Evolutionary conservation across 2,329 filamentous ascomycete species (phyloP).

Genomic region (Penicillium sp.): DNA sequence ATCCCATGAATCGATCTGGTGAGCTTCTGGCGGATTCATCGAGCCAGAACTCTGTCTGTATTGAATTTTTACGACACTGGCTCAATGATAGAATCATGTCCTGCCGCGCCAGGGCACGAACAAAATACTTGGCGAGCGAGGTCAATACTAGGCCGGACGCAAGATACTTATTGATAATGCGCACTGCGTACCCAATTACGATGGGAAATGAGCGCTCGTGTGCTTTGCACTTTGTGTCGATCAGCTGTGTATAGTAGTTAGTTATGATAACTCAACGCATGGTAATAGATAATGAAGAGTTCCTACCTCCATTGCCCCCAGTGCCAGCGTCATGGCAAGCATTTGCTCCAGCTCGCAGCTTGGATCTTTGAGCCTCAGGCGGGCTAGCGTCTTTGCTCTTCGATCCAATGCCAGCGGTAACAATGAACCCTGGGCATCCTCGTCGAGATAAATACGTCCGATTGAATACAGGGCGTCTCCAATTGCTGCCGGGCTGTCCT

Average conservation of each 20-base stretch:
- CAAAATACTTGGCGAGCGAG: slow-evolving; percentile 28
- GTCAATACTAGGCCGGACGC: slow-evolving; percentile 20
- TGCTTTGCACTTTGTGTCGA: slow-evolving; percentile 21
- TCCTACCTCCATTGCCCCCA: slow-evolving; percentile 29
- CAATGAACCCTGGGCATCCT: slow-evolving; percentile 11
- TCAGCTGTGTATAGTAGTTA: slow-evolving; percentile 12
- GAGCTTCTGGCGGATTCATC: slow-evolving; percentile 18
- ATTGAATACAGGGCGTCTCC: slow-evolving; percentile 28
- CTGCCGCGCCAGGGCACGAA: slow-evolving; percentile 29
- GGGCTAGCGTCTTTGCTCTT: slow-evolving; percentile 26
- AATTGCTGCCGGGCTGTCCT: slow-evolving; percentile 25
- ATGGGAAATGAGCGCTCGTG: slow-evolving; percentile 21
- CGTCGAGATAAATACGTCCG: slow-evolving; percentile 25
- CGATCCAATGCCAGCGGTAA: slow-evolving; percentile 23
- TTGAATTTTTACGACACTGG: slow-evolving; percentile 19
- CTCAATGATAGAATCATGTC: slow-evolving; percentile 29
- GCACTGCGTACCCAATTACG: slow-evolving; percentile 15
- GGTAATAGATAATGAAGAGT: slow-evolving; percentile 1
- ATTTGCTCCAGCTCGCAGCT: slow-evolving; percentile 25
- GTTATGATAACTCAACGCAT: too few relatives aligned
- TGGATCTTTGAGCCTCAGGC: slow-evolving; percentile 21
- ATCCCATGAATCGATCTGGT: slow-evolving; percentile 30
- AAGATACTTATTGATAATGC: slow-evolving; percentile 18
- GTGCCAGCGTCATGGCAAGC: slow-evolving; percentile 23
- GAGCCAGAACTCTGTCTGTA: slow-evolving; percentile 25